Evolutionary conservation across 2,329 filamentous ascomycete species (phyloP).

Genomic region (Phialemoniopsis sp.): DNA sequence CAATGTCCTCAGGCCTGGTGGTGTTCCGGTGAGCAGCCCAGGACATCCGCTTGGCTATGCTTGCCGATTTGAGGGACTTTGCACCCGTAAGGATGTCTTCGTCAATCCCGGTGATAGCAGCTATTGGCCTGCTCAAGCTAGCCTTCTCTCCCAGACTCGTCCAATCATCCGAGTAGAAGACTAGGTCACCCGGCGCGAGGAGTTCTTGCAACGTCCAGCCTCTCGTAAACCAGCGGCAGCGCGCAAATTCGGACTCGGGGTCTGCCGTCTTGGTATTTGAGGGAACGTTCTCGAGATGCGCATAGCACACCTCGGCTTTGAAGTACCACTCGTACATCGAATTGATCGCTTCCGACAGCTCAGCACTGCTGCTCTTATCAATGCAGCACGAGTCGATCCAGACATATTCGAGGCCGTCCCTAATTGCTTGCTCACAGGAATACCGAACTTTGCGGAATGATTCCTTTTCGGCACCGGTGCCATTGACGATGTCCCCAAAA

Average conservation of each 20-base stretch:
- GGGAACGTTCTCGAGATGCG: slow-evolving; percentile 7
- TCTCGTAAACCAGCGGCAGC: slow-evolving; percentile 4
- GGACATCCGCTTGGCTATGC: slow-evolving; percentile 7
- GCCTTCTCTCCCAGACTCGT: slow-evolving; percentile 6
- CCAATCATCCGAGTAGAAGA: slow-evolving; percentile 12
- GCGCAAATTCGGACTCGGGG: too few relatives aligned
- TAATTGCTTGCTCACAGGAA: neutral
- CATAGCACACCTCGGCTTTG: slow-evolving; percentile 6
- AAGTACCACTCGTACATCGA: slow-evolving; percentile 8
- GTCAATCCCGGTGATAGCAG: slow-evolving; percentile 9
- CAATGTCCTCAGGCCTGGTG: slow-evolving; percentile 10
- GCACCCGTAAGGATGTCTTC: neutral
- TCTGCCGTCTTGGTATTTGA: neutral
- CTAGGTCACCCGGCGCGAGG: slow-evolving; percentile 8
- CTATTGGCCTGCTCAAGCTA: slow-evolving; percentile 2
- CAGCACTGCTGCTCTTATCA: neutral
- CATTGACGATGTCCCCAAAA: neutral
- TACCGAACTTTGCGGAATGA: neutral
- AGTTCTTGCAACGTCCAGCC: slow-evolving; percentile 12
- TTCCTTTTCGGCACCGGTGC: neutral
- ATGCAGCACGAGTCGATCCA: slow-evolving; percentile 7
- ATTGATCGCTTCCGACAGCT: slow-evolving; percentile 7
- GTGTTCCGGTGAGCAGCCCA: slow-evolving; percentile 9
- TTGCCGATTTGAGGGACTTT: slow-evolving; percentile 2
- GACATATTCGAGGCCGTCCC: slow-evolving; percentile 1